Percentiles rank a stretch among this genome's conserved stretches.
Conservation (phyloP, 164 flowering plant genomes). For the Vitis cinerea region DNA sequence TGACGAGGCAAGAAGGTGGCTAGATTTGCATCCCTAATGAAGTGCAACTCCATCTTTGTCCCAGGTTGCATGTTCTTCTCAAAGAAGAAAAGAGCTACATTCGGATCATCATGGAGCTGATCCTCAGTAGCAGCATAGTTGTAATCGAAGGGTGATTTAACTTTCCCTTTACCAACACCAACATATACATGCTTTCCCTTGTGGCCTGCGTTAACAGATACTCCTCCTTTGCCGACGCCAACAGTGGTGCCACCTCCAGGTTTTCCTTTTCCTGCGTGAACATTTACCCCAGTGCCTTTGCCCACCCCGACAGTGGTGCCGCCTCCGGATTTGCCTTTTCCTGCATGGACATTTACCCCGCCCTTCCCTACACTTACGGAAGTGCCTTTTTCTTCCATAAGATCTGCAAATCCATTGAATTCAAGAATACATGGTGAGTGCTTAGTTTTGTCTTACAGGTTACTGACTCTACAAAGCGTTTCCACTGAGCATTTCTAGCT, state of each 20-base stretch:
- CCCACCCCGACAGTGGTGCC: constrained; percentile 8
- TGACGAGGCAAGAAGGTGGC: constrained; percentile 36
- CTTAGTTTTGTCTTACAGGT: too few species aligned
- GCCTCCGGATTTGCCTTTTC: constrained; percentile 6
- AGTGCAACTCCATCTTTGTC: constrained; percentile 30
- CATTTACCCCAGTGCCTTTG: constrained; percentile 26
- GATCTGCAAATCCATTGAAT: too few species aligned
- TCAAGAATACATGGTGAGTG: too few species aligned
- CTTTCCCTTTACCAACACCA: constrained; percentile 21
- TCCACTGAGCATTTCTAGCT: too few species aligned
- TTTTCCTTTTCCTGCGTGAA: constrained; percentile 31
- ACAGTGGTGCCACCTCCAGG: constrained; percentile 4
- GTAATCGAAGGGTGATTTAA: neutral
- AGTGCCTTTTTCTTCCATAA: neutral
- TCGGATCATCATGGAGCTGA: constrained; percentile 35
- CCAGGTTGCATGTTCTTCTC: constrained; percentile 38
- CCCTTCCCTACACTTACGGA: constrained; percentile 14
- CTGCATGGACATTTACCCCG: constrained; percentile 9
- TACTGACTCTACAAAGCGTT: too few species aligned
- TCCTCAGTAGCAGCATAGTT: constrained; percentile 35
- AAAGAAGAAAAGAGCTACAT: constrained; percentile 45
- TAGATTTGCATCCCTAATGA: constrained; percentile 19
- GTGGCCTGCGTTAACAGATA: constrained; percentile 21
- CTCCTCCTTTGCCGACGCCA: constrained; percentile 22
- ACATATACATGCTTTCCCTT: constrained; percentile 43